phyloP scores from a whole-genome alignment of 2,329 filamentous ascomycete genomes.

The Ceratocystis eucalypticola region DNA sequence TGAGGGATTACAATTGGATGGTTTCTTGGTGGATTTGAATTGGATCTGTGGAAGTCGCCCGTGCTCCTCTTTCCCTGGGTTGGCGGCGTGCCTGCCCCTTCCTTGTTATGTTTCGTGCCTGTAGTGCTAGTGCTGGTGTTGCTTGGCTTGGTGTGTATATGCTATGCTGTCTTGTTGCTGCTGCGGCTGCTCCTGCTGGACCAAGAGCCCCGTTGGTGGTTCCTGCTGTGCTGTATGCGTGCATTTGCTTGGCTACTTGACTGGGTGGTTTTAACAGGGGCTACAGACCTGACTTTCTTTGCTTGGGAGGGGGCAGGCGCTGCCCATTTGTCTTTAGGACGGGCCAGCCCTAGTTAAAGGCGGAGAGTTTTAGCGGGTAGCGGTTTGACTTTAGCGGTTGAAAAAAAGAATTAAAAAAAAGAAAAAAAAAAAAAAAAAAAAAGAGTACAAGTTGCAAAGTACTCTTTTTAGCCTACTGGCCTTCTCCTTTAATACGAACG shows the following conservation, averaged over 20 bases:
- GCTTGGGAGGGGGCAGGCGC: too few species aligned
- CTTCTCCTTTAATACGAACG: conserved; percentile 19
- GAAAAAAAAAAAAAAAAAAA: neutral
- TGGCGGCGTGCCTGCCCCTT: conserved; percentile 2
- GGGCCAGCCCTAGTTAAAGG: too few species aligned
- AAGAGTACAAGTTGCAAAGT: neutral
- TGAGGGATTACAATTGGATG: conserved; percentile 12
- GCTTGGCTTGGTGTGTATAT: too few species aligned
- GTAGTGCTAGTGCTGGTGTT: neutral
- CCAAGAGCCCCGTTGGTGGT: neutral
- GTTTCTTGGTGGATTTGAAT: neutral
- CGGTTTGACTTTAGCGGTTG: neutral
- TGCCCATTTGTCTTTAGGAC: too few species aligned
- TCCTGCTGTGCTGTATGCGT: neutral
- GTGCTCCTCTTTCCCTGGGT: conserved; percentile 11
- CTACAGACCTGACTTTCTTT: neutral
- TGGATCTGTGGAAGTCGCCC: conserved; percentile 15
- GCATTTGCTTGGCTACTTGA: neutral
- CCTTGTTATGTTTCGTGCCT: conserved; percentile 1
- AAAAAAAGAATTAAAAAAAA: neutral
- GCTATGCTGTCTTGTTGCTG: too few species aligned
- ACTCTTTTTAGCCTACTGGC: neutral
- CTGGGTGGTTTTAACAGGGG: neutral
- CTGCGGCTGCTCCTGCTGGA: too few species aligned
- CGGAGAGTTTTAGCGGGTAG: neutral